Conservation (phyloP, 441 rosid species). For the Dalechampia spathulata region DNA sequence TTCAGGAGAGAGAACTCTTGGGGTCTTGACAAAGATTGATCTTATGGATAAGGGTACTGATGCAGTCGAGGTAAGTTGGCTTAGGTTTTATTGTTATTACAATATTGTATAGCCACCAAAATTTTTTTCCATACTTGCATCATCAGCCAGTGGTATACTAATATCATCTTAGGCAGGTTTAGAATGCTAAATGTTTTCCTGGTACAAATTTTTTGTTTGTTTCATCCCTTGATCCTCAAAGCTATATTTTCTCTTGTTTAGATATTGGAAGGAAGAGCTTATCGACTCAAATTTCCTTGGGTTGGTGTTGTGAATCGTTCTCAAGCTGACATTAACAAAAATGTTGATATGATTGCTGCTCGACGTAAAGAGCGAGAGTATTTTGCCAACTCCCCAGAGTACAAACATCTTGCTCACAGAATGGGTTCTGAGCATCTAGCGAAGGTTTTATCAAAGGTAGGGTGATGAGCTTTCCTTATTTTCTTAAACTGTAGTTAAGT, state of each 20-base stretch:
- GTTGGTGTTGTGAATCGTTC: slow-evolving; percentile 97
- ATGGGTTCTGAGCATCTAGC: slow-evolving; percentile 99
- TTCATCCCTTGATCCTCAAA: slow-evolving; percentile 14
- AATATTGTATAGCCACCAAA: neutral
- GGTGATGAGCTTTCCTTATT: neutral
- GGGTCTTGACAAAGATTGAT: slow-evolving; percentile 97
- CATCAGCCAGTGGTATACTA: neutral
- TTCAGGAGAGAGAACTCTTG: slow-evolving; percentile 91
- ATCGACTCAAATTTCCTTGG: slow-evolving; percentile 89
- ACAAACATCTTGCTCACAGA: slow-evolving; percentile 87
- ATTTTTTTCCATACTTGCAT: neutral
- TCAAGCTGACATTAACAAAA: slow-evolving; percentile 95
- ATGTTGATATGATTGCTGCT: slow-evolving; percentile 97
- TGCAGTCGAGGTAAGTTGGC: slow-evolving; percentile 83
- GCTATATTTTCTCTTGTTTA: slow-evolving; percentile 24
- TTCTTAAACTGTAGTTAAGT: too few species aligned
- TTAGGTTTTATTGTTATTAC: slow-evolving; percentile 8
- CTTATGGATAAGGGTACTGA: slow-evolving; percentile 99
- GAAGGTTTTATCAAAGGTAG: slow-evolving; percentile 85
- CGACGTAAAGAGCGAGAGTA: slow-evolving; percentile 89
- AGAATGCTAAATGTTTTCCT: slow-evolving; percentile 1
- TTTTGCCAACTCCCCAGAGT: slow-evolving; percentile 74
- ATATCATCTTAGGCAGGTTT: neutral
- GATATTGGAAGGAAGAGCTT: slow-evolving; percentile 91
- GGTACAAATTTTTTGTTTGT: slow-evolving; percentile 5